Evolutionary conservation across 768 basidiomycete genomes (phyloP), one percentile per base, ranked within the genome.

Genomic region (Leccinum olivaceopallidum): DNA sequence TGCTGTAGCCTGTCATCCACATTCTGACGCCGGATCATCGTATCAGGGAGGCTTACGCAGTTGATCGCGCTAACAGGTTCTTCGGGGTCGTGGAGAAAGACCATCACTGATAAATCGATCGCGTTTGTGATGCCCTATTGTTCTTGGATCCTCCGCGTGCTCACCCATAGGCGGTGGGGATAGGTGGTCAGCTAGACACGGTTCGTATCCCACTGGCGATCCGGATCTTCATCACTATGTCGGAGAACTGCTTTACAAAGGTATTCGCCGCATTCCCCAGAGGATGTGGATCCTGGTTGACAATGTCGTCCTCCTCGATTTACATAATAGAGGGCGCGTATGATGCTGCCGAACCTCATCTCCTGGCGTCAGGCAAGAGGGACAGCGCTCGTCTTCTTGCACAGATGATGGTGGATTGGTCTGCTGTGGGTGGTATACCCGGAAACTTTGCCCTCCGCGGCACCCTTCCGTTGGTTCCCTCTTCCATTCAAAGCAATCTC

Each of bases 341-440:
- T 69, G 86, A 85, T 39, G 71, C 74, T 28, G 95, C 95, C 2
- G 94, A 98, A 66, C 77, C 80, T 1, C 91, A 97, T 77, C 80
- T 98, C 37, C 78, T 99, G 6, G 84, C 92, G 2, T 87, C 93
- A 0, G 94, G 93, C 47, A 92, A 90, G 67, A 85, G 93, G 54
- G 96, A 98, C 66, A 92, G 94, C 51, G 95, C 93, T 2, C 83
- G 89, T 18, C 76, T 89, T 4, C 85, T 98, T 24, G 94, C 95
- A 6, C 85, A 94, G 63, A 86, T 95, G 84, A 88, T 93, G 75
- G 80, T 86, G 59, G 85, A 92, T 59, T 99, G 96, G 96, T 73
- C 74, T n/a, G 77, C 80, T 20, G 65, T 77, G 1, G 79, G 81
- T 37, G 76, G 78, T 36, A 69, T 76, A 36, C 83, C 84, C 32